Percentiles rank a stretch among this genome's conserved stretches.
Evolutionary conservation across 192 early-diverging fungal genomes (phyloP).

Genomic region (Coemansia sp.): DNA sequence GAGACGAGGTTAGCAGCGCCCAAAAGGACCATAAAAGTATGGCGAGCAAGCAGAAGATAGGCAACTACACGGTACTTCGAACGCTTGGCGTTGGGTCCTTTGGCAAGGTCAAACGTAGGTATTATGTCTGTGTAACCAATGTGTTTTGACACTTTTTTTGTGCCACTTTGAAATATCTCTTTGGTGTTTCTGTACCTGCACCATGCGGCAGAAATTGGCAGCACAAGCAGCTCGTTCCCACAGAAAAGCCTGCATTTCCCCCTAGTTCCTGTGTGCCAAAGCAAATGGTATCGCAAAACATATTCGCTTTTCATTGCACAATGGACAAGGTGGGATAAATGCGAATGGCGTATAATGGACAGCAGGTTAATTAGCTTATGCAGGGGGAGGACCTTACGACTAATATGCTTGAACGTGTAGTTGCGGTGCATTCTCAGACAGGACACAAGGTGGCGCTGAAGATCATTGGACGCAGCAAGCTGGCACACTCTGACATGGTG

Average conservation of each 20-base stretch:
- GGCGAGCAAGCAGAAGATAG: constrained; percentile 60
- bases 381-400: too few relatives aligned
- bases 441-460: constrained; percentile 96
- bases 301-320: too few relatives aligned
- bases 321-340: too few relatives aligned
- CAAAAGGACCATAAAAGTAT: constrained; percentile 25
- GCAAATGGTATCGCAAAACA: too few relatives aligned
- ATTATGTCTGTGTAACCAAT: constrained; percentile 8
- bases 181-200: too few relatives aligned
- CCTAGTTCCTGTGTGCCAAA: too few relatives aligned
- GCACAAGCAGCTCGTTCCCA: too few relatives aligned
- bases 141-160: neutral
- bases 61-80: constrained; percentile 91
- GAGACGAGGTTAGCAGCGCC: constrained; percentile 19
- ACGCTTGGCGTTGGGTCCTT: constrained; percentile 97
- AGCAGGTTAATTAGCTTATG: too few relatives aligned
- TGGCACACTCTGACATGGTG: constrained; percentile 94
- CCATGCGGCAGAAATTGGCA: too few relatives aligned
- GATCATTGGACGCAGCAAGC: constrained; percentile 89
- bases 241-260: too few relatives aligned
- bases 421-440: constrained; percentile 93
- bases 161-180: too few relatives aligned
- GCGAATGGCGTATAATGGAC: too few relatives aligned
- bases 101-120: constrained; percentile 96
- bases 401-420: constrained; percentile 45